Percentiles rank a stretch among this genome's conserved stretches.
Conservation (phyloP, 2,329 filamentous ascomycete species). For the Macrophomina tecta region DNA sequence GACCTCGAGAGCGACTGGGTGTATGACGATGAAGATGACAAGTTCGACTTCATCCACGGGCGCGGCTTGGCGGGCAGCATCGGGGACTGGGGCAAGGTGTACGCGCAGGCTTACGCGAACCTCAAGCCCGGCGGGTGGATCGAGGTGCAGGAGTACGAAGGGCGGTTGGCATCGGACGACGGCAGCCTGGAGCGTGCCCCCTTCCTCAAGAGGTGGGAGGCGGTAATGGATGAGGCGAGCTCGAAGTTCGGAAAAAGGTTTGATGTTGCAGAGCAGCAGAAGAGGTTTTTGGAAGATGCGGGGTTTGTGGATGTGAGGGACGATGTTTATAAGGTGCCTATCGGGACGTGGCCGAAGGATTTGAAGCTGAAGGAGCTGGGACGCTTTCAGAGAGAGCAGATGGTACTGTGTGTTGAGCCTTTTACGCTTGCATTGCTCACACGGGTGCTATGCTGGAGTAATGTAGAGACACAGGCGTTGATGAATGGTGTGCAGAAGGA, state of each 20-base stretch:
- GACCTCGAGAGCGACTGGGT: conserved; percentile 36
- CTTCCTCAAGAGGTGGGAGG: too few species aligned
- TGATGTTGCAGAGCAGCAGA: conserved; percentile 28
- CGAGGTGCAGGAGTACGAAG: conserved; percentile 54
- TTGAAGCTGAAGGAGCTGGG: conserved; percentile 30
- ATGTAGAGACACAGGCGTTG: conserved; percentile 51
- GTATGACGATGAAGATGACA: conserved; percentile 31
- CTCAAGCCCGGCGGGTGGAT: conserved; percentile 59
- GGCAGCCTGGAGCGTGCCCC: conserved; percentile 34
- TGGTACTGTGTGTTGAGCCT: conserved; percentile 49
- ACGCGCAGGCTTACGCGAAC: conserved; percentile 47
- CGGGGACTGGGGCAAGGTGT: conserved; percentile 58
- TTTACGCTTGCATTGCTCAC: conserved; percentile 51
- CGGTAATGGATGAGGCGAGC: not conserved
- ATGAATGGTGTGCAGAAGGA: conserved; percentile 35
- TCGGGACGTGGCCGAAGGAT: conserved; percentile 35
- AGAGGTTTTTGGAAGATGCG: conserved; percentile 45
- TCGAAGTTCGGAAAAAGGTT: not conserved
- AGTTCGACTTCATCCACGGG: conserved; percentile 65
- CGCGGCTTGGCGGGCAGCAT: conserved; percentile 60
- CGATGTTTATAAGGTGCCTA: conserved; percentile 29
- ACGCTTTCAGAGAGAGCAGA: conserved; percentile 45
- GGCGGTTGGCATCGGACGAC: conserved; percentile 13
- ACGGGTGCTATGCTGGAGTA: conserved; percentile 48
- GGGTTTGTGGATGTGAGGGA: conserved; percentile 51